These are phyloP conservation scores for Scleroderma bovista DNA, from an alignment of 768 basidiomycete genomes.

Conservation along the genomic window DNA sequence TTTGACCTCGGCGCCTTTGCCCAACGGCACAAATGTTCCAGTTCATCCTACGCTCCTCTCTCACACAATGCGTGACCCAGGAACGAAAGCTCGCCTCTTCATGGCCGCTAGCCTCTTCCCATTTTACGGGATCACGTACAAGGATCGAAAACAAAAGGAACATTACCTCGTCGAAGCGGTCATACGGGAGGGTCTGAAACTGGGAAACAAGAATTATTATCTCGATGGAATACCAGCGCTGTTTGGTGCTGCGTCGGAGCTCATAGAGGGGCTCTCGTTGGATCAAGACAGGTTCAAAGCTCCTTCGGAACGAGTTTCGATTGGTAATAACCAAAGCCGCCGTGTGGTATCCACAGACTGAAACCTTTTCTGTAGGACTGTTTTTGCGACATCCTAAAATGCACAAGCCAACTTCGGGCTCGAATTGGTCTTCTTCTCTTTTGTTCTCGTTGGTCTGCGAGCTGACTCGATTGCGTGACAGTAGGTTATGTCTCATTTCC, in stretches of 20 bases:
- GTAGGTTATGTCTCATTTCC: constrained; percentile 12
- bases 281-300: constrained; percentile 30
- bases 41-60: constrained; percentile 45
- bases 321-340: constrained; percentile 39
- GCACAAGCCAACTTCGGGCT: constrained; percentile 56
- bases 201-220: constrained; percentile 73
- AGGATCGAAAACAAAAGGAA: constrained; percentile 58
- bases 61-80: constrained; percentile 24
- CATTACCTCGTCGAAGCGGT: constrained; percentile 59
- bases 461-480: constrained; percentile 49
- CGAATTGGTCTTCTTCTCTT: constrained; percentile 66
- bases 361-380: constrained; percentile 40
- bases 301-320: constrained; percentile 47
- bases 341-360: neutral
- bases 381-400: constrained; percentile 62
- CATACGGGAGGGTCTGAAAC: constrained; percentile 79
- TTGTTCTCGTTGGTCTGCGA: constrained; percentile 76
- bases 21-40: constrained; percentile 35
- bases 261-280: constrained; percentile 33
- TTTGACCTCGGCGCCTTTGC: constrained; percentile 27
- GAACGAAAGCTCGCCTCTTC: constrained; percentile 55
- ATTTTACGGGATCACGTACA: constrained; percentile 52
- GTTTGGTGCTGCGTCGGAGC: constrained; percentile 45
- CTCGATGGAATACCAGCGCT: constrained; percentile 69
- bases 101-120: constrained; percentile 76